phyloP scores from a whole-genome alignment of 2,329 filamentous ascomycete species.

The Pochonia chlamydosporia region DNA sequence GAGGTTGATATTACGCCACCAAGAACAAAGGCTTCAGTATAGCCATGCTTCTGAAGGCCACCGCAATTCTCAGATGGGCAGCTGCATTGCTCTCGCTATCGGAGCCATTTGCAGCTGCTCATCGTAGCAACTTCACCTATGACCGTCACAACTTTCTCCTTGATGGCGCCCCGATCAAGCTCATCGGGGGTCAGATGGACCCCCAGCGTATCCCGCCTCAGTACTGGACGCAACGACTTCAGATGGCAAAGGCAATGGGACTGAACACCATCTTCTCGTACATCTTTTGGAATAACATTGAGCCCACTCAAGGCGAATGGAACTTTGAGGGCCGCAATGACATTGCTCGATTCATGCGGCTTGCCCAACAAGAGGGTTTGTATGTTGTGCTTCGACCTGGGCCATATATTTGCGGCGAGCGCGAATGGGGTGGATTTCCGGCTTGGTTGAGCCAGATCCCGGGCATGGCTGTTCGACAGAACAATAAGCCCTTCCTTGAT shows the following conservation, averaged over 20 bases:
- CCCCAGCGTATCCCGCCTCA: conserved; percentile 40
- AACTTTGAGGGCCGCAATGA: conserved; percentile 32
- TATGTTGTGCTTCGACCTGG: conserved; percentile 38
- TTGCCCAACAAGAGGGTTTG: conserved; percentile 37
- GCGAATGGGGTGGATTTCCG: conserved; percentile 44
- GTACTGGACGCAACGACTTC: conserved; percentile 48
- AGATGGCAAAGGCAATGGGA: conserved; percentile 83
- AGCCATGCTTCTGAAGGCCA: too few species aligned
- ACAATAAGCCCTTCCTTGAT: conserved; percentile 33
- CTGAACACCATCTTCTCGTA: conserved; percentile 58
- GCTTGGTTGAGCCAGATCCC: conserved; percentile 36
- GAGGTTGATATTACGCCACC: too few species aligned
- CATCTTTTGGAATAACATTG: conserved; percentile 44
- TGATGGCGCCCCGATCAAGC: conserved; percentile 14
- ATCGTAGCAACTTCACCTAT: too few species aligned
- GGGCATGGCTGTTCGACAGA: conserved; percentile 33
- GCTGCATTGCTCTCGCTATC: too few species aligned
- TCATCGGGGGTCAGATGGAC: conserved; percentile 45
- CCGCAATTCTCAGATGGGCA: too few species aligned
- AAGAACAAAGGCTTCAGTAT: too few species aligned
- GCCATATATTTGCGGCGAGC: conserved; percentile 43
- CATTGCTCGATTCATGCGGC: conserved; percentile 37
- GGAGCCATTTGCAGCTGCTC: too few species aligned
- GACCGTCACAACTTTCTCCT: conserved; percentile 4
- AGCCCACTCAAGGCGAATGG: conserved; percentile 35